These are phyloP conservation scores for Pichia eremophila DNA, from an alignment of 805 yeast species.

Conservation along the genomic window DNA sequence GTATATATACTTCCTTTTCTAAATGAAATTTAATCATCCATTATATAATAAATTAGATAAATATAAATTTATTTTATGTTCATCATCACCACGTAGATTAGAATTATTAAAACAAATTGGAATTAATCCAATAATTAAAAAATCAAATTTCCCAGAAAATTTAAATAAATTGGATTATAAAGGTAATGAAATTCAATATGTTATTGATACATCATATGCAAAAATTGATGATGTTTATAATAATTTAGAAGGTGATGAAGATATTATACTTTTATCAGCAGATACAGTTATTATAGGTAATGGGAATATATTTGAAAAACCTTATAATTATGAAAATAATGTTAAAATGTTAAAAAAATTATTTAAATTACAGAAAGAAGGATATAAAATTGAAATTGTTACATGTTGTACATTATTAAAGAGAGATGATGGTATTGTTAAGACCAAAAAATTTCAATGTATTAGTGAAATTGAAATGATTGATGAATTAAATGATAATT, in stretches of 20 bases:
- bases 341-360: slow-evolving; percentile 39
- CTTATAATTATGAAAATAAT: slow-evolving; percentile 44
- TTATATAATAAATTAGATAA: slow-evolving; percentile 19
- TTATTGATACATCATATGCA: slow-evolving; percentile 53
- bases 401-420: slow-evolving; percentile 4
- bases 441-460: slow-evolving; percentile 6
- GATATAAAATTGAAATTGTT: slow-evolving; percentile 14
- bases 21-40: slow-evolving; percentile 14
- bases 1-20: too few relatives aligned
- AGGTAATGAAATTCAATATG: slow-evolving; percentile 41
- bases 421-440: neutral
- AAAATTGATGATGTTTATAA: slow-evolving; percentile 57
- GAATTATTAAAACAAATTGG: slow-evolving; percentile 62
- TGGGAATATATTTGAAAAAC: slow-evolving; percentile 70
- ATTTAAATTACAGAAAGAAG: slow-evolving; percentile 30
- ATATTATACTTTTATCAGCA: slow-evolving; percentile 44
- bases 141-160: slow-evolving; percentile 72
- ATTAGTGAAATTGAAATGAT: slow-evolving; percentile 31
- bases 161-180: slow-evolving; percentile 40
- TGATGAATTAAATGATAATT: slow-evolving; percentile 38
- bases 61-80: slow-evolving; percentile 54
- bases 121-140: slow-evolving; percentile 32
- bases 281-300: slow-evolving; percentile 68
- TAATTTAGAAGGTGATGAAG: slow-evolving; percentile 17
- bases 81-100: slow-evolving; percentile 73